Base-by-base conservation (phyloP, 306 rosid species). In the Acacia crassicarpa region DNA sequence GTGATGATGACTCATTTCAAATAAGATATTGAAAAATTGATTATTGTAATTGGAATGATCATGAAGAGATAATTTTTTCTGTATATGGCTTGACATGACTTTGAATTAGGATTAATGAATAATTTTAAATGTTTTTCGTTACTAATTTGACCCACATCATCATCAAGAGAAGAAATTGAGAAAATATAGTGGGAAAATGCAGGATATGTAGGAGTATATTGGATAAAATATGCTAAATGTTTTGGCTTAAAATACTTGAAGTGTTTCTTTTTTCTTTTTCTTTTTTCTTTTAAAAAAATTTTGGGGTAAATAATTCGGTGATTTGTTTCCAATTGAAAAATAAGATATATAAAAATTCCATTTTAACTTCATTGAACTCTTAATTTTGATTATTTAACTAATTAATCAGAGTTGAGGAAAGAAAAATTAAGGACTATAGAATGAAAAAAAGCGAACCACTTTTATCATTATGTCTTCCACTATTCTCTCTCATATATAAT, bases 391-490 rank as follows among this genome's bases (percentile, higher is more conserved):
- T 38, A 38, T 67, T 38, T 11, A 20, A 8, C 3, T 17, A 12
- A 67, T 67, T 17, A 22, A 67, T 40, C 48, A 35, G 72, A 38
- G 45, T 38, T 3, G 48, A 67, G 16, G 27, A 67, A 38, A 67
- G 72, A 38, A 67, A 43, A 69, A 20, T 20, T 9, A 11, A 69
- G 19, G 33, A 69, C 20, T 11, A 41, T 22, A 11, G 5, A 69
- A 11, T 41, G 19, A n/a, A 11, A 11, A 8, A 43, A n/a, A 41
- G 54, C 11, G 49, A 40, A 20, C 73, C 73, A 20, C 73, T 68
- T 69, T n/a, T 43, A 69, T 69, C 27, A 69, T 69, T 41, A 19
- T 68, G 74, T n/a, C 51, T 68, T 22, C 74, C 74, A 68, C 49
- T 40, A 13, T 9, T n/a, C 74, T 41, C 54, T 20, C 10, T 38